Percentiles rank a stretch among this genome's conserved stretches.
phyloP scores from a whole-genome alignment of 441 rosid species.

The Erodium moschatum region DNA sequence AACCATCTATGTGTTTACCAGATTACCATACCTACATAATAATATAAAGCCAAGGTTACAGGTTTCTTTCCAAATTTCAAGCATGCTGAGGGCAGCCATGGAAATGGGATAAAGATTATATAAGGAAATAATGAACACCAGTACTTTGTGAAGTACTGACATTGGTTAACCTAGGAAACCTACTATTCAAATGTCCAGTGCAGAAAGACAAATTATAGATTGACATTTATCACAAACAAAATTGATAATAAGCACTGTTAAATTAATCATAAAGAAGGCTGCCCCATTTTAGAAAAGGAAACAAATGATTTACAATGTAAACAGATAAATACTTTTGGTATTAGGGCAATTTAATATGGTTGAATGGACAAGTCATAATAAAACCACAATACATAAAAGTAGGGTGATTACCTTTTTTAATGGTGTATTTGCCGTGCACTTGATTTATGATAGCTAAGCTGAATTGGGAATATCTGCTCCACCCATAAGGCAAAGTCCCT shows the following conservation, averaged over 20 bases:
- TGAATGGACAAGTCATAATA: not conserved
- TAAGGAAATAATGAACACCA: not conserved
- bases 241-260: not conserved
- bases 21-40: not conserved
- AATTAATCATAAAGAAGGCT: not conserved
- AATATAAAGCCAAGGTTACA: not conserved
- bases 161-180: not conserved
- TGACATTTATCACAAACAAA: not conserved
- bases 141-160: not conserved
- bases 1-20: conserved; percentile 4
- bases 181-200: not conserved
- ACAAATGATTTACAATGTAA: not conserved
- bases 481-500: conserved; percentile 59
- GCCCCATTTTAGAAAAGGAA: not conserved
- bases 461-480: conserved; percentile 91
- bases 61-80: not conserved
- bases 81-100: not conserved
- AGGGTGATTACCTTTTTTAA: conserved; percentile 59
- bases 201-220: not conserved
- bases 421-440: conserved; percentile 45
- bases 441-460: conserved; percentile 79
- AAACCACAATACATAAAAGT: not conserved
- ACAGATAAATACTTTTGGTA: not conserved
- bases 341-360: not conserved
- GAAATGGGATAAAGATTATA: not conserved